Conservation (phyloP, 2,329 filamentous ascomycete species). For the Colletotrichum chrysophilum region DNA sequence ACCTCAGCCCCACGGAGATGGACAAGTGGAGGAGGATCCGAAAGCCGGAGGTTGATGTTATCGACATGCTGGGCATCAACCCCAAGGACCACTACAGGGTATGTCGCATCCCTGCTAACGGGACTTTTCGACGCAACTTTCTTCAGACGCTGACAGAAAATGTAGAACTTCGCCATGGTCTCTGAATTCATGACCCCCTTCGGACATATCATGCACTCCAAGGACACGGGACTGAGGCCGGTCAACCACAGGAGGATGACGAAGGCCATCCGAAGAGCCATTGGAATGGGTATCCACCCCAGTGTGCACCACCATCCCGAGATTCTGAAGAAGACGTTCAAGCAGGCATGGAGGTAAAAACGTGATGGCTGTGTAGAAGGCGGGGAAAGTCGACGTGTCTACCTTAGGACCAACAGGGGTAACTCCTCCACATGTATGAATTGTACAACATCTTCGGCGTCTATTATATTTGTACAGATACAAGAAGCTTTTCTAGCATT, state of each 20-base stretch:
- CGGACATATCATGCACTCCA: slow-evolving; percentile 83
- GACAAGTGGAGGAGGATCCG: slow-evolving; percentile 74
- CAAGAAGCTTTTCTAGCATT: slow-evolving; percentile 22
- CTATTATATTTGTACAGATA: slow-evolving; percentile 25
- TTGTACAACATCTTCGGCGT: slow-evolving; percentile 29
- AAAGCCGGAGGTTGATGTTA: slow-evolving; percentile 68
- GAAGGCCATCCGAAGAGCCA: slow-evolving; percentile 86
- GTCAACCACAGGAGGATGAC: slow-evolving; percentile 93
- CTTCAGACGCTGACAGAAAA: background rate
- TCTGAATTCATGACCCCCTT: slow-evolving; percentile 85
- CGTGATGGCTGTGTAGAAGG: background rate
- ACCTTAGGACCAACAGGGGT: background rate
- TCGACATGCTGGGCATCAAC: slow-evolving; percentile 81
- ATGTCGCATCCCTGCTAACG: slow-evolving; percentile 31
- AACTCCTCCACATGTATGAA: slow-evolving; percentile 8
- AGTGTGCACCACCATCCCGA: slow-evolving; percentile 90
- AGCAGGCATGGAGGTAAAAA: slow-evolving; percentile 1
- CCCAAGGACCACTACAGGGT: slow-evolving; percentile 90
- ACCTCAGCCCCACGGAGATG: slow-evolving; percentile 80
- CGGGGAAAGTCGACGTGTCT: background rate
- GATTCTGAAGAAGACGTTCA: slow-evolving; percentile 58
- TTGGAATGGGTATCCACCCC: slow-evolving; percentile 91
- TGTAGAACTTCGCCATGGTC: slow-evolving; percentile 89
- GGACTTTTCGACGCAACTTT: background rate
- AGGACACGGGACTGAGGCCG: slow-evolving; percentile 78